Evolutionary conservation across 1,284 basidiomycete species (phyloP).

Genomic region (Cryptococcus deneoformans): DNA sequence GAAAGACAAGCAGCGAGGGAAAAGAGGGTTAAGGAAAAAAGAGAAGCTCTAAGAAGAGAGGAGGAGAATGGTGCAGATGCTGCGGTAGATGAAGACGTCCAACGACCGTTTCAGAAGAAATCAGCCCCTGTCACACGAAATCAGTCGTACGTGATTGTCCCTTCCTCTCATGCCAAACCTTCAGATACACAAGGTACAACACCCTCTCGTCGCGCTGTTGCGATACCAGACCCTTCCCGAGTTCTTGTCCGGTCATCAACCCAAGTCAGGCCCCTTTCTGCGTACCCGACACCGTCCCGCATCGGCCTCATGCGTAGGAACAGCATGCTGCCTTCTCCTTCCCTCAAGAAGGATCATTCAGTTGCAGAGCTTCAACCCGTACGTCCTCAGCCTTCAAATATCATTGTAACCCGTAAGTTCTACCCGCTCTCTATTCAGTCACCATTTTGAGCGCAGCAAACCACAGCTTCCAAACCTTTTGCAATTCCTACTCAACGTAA

Average conservation of each 20-base stretch:
- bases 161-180: no score
- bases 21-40: slow-evolving; percentile 2
- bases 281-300: neutral
- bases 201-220: no score
- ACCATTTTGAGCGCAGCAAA: no score
- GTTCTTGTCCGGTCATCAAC: neutral
- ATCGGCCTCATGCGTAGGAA: neutral
- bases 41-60: no score
- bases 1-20: slow-evolving; percentile 1
- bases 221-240: neutral
- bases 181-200: no score
- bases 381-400: neutral
- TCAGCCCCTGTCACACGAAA: no score
- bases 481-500: no score
- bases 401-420: slow-evolving; percentile 3
- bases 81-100: no score
- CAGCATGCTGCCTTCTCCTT: neutral
- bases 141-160: no score
- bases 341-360: neutral
- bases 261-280: neutral
- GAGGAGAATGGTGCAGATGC: neutral
- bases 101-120: no score
- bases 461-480: no score
- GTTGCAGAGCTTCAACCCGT: neutral
- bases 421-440: no score